Evolutionary conservation across 192 early-diverging fungal species (phyloP), one percentile per base, ranked within the genome.

Genomic region (Coemansia sp.): DNA sequence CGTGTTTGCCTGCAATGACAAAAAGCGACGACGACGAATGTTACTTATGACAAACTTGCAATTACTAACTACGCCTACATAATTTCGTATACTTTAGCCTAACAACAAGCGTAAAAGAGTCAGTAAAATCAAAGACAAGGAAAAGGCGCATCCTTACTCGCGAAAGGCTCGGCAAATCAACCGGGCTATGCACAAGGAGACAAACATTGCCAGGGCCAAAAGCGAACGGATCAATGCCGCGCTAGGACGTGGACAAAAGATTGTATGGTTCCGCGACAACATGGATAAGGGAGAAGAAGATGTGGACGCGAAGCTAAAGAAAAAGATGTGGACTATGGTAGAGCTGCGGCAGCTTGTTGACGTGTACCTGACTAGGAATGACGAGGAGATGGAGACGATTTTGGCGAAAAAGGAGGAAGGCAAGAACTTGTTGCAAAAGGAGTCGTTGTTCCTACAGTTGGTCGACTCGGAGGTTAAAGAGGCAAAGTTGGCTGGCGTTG

Each of bases 141-240:
- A 89, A 41, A 88, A 85, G 72, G 89, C 90, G n/a, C 90, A 92
- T 62, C 90, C 90, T 12, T 89, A 88, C 66, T 92, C 90, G 57
- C 83, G 90, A 32, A 92, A 92, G 61, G 90, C 90, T 3, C 75
- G 61, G 5, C 90, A 92, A 68, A 80, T 90, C 68, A 85, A 84
- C 23, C 77, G 90, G 50, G 88, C 88, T 5, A 78, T 88, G 73
- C 72, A 85, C 51, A 82, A 86, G 23, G 87, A 86, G 41, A 76
- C 84, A 15, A 60, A 66, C 39, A 66, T 89, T 17, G 73, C 68
- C 27, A 81, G 80, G 38, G 65, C 83, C 60, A 87, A 85, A 61
- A 38, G 70, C 21, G 75, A 70, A 7, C 76, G 84, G 45, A 72
- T 86, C 58, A 74, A 63, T 25, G 45, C 57, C 8, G 70, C 67